A percentile compares a stretch with the other conserved stretches of the same genome.
phyloP scores from a whole-genome alignment of 495 filamentous ascomycete species.

The Neurospora pannonica region DNA sequence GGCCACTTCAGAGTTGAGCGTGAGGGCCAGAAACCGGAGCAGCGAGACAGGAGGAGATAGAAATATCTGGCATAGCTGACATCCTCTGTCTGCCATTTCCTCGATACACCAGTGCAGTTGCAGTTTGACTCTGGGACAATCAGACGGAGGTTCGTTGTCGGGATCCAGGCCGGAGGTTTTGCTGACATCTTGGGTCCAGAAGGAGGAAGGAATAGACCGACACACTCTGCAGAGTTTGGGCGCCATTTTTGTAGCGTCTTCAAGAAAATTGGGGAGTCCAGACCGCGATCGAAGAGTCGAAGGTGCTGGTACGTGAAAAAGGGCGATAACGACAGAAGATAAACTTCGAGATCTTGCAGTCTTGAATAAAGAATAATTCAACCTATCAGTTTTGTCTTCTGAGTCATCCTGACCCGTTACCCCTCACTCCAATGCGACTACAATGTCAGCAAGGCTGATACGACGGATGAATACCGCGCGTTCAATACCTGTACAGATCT shows the following conservation, averaged over 20 bases:
- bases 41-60: neutral
- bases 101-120: neutral
- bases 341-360: neutral
- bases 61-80: neutral
- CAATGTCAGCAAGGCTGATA: neutral
- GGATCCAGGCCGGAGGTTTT: neutral
- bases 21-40: neutral
- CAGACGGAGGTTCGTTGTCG: neutral
- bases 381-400: neutral
- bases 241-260: neutral
- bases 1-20: neutral
- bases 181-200: neutral
- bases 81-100: neutral
- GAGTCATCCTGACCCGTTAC: neutral
- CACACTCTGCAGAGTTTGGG: neutral
- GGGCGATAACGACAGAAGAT: neutral
- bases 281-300: neutral
- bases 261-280: neutral
- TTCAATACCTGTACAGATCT: neutral
- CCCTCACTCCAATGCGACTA: neutral
- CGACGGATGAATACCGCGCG: neutral
- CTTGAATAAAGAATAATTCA: neutral
- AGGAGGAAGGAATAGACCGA: neutral
- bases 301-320: neutral
- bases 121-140: neutral